Evolutionary conservation across 768 basidiomycete genomes (phyloP).

Genomic region (Trametes punicea): DNA sequence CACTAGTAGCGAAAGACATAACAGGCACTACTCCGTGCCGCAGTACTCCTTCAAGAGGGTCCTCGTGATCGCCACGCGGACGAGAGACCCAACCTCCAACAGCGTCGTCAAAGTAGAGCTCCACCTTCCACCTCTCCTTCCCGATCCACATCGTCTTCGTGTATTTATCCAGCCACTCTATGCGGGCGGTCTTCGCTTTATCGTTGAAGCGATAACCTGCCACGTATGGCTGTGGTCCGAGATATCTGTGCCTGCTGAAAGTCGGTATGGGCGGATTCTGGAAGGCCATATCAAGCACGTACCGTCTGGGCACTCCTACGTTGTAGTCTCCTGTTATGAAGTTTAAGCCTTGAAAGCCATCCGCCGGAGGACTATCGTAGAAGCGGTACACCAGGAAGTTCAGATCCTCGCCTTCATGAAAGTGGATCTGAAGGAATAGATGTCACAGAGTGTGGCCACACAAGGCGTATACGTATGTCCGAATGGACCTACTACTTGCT

Average conservation of each 20-base stretch:
- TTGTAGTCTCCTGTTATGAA: background rate
- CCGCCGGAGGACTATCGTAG: background rate
- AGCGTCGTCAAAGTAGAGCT: slow-evolving; percentile 1
- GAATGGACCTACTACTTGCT: background rate
- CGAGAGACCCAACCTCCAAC: slow-evolving; percentile 7
- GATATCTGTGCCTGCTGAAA: background rate
- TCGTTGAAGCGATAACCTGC: background rate
- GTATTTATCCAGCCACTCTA: slow-evolving; percentile 11
- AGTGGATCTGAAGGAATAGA: background rate
- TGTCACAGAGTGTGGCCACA: background rate
- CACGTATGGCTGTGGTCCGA: slow-evolving; percentile 8
- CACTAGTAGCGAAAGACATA: too few species aligned
- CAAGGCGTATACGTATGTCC: background rate
- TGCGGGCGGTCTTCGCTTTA: background rate
- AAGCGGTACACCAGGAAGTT: background rate
- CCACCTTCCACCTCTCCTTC: background rate
- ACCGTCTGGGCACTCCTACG: background rate
- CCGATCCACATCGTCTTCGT: background rate
- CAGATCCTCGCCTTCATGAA: slow-evolving; percentile 1
- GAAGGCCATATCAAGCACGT: background rate
- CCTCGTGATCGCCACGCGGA: background rate
- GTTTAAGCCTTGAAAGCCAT: background rate
- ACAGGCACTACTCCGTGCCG: too few species aligned
- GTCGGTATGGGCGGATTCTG: background rate
- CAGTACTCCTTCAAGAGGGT: too few species aligned